These are phyloP conservation scores for Chamaecyparis obtusa DNA, from an alignment of 75 land plant species.

Conservation along the genomic window DNA sequence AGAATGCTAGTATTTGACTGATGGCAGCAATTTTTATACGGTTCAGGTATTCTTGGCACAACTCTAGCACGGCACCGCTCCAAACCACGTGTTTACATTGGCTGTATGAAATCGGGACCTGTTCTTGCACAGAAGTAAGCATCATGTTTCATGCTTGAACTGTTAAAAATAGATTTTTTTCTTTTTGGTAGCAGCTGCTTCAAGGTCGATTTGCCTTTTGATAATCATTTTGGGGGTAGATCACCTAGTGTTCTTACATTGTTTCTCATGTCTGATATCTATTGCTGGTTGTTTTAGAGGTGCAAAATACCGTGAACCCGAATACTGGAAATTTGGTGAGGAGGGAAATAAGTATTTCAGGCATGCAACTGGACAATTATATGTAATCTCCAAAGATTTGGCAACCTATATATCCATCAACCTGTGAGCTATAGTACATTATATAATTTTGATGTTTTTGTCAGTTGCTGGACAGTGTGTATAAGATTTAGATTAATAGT, in stretches of 20 bases:
- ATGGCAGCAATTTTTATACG: neutral
- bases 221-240: constrained; percentile 13
- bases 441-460: neutral
- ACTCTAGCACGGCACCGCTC: constrained; percentile 56
- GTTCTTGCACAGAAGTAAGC: constrained; percentile 76
- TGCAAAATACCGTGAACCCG: constrained; percentile 82
- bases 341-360: constrained; percentile 79
- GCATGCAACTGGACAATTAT: constrained; percentile 82
- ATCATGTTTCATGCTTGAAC: constrained; percentile 3
- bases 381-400: constrained; percentile 78
- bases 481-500: neutral
- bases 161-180: constrained; percentile 1
- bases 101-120: constrained; percentile 93
- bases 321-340: constrained; percentile 87
- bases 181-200: neutral
- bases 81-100: constrained; percentile 76
- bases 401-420: constrained; percentile 75
- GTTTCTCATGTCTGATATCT: neutral
- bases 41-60: constrained; percentile 61
- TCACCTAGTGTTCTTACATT: neutral
- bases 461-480: neutral
- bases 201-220: neutral
- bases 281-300: constrained; percentile 40
- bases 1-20: neutral
- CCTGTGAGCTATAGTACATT: constrained; percentile 22